phyloP scores from a whole-genome alignment of 2,329 filamentous ascomycete species.

The Diaporthe vaccinii region DNA sequence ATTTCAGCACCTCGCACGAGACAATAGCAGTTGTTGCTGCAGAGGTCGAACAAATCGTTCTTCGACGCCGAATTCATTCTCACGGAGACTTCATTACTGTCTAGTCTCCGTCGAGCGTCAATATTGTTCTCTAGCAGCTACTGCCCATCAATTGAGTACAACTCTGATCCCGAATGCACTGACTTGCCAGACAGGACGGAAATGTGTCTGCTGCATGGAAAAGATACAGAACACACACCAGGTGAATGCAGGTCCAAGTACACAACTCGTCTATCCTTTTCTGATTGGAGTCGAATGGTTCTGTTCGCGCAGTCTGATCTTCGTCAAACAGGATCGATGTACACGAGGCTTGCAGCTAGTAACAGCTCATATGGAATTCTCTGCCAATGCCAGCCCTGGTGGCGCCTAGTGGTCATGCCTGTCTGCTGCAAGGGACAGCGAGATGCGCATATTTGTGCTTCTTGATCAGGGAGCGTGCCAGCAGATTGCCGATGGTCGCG shows the following conservation, averaged over 20 bases:
- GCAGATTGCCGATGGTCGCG: conserved; percentile 12
- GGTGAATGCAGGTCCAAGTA: not conserved
- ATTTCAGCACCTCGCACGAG: no score
- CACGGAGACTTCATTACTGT: not conserved
- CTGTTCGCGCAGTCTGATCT: not conserved
- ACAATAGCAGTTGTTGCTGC: not conserved
- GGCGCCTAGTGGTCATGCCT: not conserved
- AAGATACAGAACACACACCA: not conserved
- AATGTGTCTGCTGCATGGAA: not conserved
- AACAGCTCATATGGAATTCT: not conserved
- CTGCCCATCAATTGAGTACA: not conserved
- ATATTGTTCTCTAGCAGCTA: no score
- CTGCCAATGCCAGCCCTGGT: conserved; percentile 12
- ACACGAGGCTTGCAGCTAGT: conserved; percentile 27
- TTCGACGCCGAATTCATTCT: not conserved
- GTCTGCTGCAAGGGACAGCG: conserved; percentile 12
- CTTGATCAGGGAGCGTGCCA: conserved; percentile 15
- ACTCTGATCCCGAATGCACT: not conserved
- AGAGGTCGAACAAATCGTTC: no score
- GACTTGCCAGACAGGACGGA: not conserved
- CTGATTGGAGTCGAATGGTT: not conserved
- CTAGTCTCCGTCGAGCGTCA: not conserved
- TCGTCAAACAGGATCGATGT: not conserved
- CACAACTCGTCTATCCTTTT: not conserved
- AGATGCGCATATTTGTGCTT: not conserved